A percentile compares a stretch with the other conserved stretches of the same genome.
Conservation (phyloP, 345 rosid species). For the Clarkia xantiana region DNA sequence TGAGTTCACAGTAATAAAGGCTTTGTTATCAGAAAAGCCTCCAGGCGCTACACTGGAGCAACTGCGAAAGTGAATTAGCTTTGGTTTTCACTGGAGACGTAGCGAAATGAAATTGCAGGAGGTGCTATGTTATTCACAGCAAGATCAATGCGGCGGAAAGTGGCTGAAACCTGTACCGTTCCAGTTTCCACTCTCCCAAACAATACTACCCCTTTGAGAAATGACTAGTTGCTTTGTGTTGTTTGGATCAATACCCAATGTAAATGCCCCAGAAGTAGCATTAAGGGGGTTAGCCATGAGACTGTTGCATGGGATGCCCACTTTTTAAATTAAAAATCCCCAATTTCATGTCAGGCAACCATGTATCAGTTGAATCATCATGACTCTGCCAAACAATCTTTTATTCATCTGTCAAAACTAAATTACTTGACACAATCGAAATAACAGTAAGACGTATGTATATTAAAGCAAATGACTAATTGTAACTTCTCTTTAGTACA, state of each 20-base stretch:
- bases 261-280: constrained; percentile 5
- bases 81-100: constrained; percentile 6
- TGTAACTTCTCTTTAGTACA: no score
- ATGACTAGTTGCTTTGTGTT: no score
- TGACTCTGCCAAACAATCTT: constrained; percentile 8
- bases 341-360: no score
- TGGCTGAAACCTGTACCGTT: no score
- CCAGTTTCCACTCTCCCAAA: no score
- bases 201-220: no score
- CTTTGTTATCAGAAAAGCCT: constrained; percentile 10
- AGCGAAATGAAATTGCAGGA: constrained; percentile 5
- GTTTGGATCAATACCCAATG: no score
- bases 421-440: constrained; percentile 6
- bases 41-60: background rate
- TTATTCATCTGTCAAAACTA: background rate
- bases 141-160: no score
- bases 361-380: constrained; percentile 6
- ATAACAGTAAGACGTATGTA: no score
- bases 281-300: constrained; percentile 1
- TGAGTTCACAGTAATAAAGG: no score
- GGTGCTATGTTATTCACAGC: background rate
- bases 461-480: no score
- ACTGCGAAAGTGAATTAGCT: constrained; percentile 4
- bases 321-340: background rate
- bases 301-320: background rate